These are phyloP conservation scores for Chaetomiaceae sp. DNA, from an alignment of 2,329 filamentous ascomycete species.

Conservation along the genomic window DNA sequence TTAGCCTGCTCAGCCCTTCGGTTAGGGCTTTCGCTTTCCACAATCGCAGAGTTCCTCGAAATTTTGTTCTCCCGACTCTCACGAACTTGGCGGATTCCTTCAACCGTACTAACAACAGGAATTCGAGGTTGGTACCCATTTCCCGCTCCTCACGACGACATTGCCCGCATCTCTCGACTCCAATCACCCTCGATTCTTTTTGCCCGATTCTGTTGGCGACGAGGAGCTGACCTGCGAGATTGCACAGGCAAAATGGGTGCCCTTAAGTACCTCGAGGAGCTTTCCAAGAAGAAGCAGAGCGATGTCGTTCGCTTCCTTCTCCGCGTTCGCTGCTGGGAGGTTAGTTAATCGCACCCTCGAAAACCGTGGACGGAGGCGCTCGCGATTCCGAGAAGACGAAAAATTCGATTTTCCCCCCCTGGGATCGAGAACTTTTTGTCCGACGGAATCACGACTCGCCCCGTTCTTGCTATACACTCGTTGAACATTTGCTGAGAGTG, in stretches of 20 bases:
- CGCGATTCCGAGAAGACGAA: constrained; percentile 12
- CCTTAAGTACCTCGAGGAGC: constrained; percentile 99
- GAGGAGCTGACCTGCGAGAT: constrained; percentile 18
- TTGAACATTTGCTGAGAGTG: constrained; percentile 99
- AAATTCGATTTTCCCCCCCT: constrained; percentile 6
- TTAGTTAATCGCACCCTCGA: constrained; percentile 55
- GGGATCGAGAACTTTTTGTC: constrained; percentile 1
- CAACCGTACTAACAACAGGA: constrained; percentile 27
- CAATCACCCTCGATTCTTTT: constrained; percentile 5
- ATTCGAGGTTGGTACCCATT: constrained; percentile 23
- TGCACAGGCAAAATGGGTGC: constrained; percentile 77
- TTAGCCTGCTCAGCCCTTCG: constrained; percentile 15
- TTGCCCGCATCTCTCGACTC: constrained; percentile 2
- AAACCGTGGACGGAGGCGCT: constrained; percentile 24
- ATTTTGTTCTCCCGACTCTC: constrained; percentile 22
- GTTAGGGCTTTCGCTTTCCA: constrained; percentile 28
- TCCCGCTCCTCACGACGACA: constrained; percentile 10
- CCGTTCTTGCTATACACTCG: constrained; percentile 87
- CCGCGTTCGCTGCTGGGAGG: constrained; percentile 99
- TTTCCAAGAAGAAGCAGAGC: constrained; percentile 99
- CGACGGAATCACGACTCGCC: constrained; percentile 6
- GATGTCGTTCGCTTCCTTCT: constrained; percentile 99
- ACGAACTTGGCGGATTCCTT: constrained; percentile 22
- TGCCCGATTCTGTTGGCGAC: constrained; percentile 13
- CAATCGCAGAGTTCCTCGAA: constrained; percentile 23